phyloP scores from a whole-genome alignment of 345 rosid genomes.

The Punica granatum region DNA sequence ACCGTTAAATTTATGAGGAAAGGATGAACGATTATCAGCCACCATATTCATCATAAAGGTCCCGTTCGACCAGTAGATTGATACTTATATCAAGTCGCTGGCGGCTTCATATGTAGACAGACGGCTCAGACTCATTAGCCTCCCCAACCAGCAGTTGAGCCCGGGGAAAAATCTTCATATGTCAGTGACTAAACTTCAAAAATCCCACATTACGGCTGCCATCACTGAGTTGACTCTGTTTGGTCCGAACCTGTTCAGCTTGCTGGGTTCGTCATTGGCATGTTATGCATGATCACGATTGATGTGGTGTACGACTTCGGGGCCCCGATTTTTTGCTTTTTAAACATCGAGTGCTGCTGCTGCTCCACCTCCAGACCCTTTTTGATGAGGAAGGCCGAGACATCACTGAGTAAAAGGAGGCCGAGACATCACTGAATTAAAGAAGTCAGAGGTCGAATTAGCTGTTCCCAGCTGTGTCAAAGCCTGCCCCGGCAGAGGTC shows the following conservation, averaged over 20 bases:
- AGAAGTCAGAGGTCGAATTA: slow-evolving; percentile 18
- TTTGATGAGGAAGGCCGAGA: slow-evolving; percentile 10
- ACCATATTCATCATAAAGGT: slow-evolving; percentile 31
- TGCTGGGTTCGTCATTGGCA: slow-evolving; percentile 26
- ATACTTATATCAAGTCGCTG: background rate
- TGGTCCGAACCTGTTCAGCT: background rate
- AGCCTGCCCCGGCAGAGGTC: slow-evolving; percentile 26
- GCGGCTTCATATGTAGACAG: background rate
- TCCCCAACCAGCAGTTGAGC: background rate
- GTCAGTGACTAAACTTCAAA: slow-evolving; percentile 3
- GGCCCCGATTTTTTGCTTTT: slow-evolving; percentile 27
- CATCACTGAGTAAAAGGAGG: slow-evolving; percentile 15
- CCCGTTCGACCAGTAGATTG: background rate
- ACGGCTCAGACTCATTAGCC: background rate
- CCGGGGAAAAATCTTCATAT: background rate
- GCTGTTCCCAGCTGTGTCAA: slow-evolving; percentile 22
- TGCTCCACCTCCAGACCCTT: slow-evolving; percentile 14
- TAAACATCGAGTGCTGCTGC: slow-evolving; percentile 21
- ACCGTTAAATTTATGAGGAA: too few relatives aligned
- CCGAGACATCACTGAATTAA: slow-evolving; percentile 12
- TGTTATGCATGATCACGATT: slow-evolving; percentile 26
- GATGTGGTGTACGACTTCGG: slow-evolving; percentile 30
- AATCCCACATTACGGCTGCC: slow-evolving; percentile 11
- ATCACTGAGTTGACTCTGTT: background rate
- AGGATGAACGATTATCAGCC: slow-evolving; percentile 24